Evolutionary conservation across 2,329 filamentous ascomycete species (phyloP).

Genomic region (Epichloe amarillans): DNA sequence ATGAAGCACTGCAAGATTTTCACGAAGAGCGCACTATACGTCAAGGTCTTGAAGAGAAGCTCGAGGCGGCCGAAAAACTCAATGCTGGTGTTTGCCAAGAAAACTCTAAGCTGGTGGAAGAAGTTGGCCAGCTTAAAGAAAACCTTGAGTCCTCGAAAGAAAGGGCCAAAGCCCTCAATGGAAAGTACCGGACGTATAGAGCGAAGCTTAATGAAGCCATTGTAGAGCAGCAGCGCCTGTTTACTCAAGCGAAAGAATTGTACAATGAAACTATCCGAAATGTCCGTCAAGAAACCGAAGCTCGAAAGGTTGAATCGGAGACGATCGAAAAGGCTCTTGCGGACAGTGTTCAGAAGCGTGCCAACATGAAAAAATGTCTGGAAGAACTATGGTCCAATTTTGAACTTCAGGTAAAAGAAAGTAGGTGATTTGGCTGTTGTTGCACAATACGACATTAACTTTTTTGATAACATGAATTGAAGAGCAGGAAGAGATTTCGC

Average conservation of each 20-base stretch:
- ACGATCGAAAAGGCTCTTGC: conserved; percentile 16
- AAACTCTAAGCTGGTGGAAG: conserved; percentile 13
- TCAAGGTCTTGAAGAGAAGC: conserved; percentile 10
- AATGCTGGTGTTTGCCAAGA: conserved; percentile 11
- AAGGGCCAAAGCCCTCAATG: conserved; percentile 12
- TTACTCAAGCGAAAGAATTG: conserved; percentile 18
- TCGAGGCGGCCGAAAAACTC: conserved; percentile 14
- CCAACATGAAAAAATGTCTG: conserved; percentile 19
- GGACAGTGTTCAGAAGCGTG: conserved; percentile 17
- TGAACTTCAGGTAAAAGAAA: conserved; percentile 11
- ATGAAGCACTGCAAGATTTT: conserved; percentile 9
- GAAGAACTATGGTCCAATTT: conserved; percentile 13
- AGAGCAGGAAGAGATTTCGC: conserved; percentile 15
- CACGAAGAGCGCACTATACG: conserved; percentile 14
- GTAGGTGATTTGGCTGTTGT: conserved; percentile 8
- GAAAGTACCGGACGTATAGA: conserved; percentile 23
- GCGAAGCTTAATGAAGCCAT: conserved; percentile 31
- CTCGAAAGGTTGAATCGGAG: conserved; percentile 10
- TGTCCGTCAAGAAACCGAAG: conserved; percentile 19
- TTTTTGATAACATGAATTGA: not conserved
- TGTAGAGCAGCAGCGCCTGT: conserved; percentile 32
- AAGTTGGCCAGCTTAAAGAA: conserved; percentile 16
- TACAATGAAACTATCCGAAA: conserved; percentile 22
- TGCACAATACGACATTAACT: not conserved
- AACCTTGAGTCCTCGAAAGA: conserved; percentile 14